Evolutionary conservation across 202 grass and related monocot genomes (phyloP).

Genomic region (Setaria viridis): DNA sequence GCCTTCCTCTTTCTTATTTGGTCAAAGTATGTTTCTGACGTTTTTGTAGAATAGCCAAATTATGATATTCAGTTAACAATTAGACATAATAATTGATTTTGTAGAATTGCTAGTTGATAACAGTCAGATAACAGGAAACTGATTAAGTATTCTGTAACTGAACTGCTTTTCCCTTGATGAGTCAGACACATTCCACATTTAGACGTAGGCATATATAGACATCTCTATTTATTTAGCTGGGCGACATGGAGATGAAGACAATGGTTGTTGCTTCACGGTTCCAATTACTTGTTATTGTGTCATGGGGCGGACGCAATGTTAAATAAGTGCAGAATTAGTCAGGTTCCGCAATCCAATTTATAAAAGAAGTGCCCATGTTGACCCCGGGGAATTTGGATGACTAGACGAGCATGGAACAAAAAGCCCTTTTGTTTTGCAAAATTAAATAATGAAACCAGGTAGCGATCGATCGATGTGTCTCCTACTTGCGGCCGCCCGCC

Average conservation of each 20-base stretch:
- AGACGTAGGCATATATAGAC: not conserved
- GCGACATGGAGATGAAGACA: not conserved
- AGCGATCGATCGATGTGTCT: conserved; percentile 19
- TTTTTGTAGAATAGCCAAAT: not conserved
- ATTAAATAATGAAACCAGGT: conserved; percentile 34
- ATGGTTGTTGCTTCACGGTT: conserved; percentile 9
- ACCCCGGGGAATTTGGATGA: conserved; percentile 29
- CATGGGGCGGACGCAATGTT: conserved; percentile 1
- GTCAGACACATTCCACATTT: conserved; percentile 20
- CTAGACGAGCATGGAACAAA: conserved; percentile 47
- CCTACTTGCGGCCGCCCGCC: not conserved
- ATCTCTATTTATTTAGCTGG: conserved; percentile 28
- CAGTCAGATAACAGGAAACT: not conserved
- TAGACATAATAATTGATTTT: not conserved
- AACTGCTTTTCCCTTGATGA: not conserved
- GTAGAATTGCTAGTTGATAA: not conserved
- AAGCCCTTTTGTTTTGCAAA: not conserved
- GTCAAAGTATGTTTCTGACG: not conserved
- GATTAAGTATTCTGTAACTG: not conserved
- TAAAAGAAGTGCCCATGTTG: not conserved
- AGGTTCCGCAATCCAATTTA: not conserved
- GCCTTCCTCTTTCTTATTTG: not conserved
- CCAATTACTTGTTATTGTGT: not conserved
- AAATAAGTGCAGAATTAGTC: conserved; percentile 30
- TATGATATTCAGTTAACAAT: not conserved